Conservation (phyloP, 495 filamentous ascomycete genomes). For the Aspergillus asperescens region DNA sequence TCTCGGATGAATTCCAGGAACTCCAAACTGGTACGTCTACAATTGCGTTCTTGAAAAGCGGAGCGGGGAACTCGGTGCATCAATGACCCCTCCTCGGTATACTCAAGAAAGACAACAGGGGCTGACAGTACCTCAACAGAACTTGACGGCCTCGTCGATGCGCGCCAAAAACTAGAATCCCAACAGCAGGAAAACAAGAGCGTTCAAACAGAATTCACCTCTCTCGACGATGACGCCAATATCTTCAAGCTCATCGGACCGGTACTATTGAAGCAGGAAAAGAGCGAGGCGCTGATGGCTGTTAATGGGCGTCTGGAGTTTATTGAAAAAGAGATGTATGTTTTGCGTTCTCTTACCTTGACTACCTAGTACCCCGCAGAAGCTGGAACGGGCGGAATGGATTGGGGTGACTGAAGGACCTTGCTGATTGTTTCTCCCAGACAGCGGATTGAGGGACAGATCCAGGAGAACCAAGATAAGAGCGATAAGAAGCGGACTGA, state of each 20-base stretch:
- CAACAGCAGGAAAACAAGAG: conserved; percentile 88
- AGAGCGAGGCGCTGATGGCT: conserved; percentile 76
- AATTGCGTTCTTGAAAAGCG: neutral
- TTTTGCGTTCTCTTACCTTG: neutral
- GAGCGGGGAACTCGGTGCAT: neutral
- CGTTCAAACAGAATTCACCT: conserved; percentile 86
- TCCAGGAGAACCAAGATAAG: conserved; percentile 72
- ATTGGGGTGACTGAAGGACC: neutral
- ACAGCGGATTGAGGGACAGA: conserved; percentile 74
- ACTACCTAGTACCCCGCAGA: neutral
- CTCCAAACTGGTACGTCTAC: conserved; percentile 65
- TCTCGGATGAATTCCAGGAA: conserved; percentile 82
- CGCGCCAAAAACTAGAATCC: conserved; percentile 89
- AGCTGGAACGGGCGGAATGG: too few relatives aligned
- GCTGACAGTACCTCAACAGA: conserved; percentile 46
- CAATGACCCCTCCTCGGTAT: neutral
- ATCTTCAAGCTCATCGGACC: conserved; percentile 96
- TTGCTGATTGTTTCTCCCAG: conserved; percentile 38
- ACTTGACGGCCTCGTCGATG: conserved; percentile 64
- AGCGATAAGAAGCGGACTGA: conserved; percentile 75
- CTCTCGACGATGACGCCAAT: conserved; percentile 69
- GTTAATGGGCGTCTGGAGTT: conserved; percentile 88
- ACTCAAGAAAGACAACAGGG: neutral
- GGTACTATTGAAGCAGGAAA: conserved; percentile 90
- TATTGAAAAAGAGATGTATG: conserved; percentile 90